Base-by-base conservation (phyloP, 345 rosid genomes). In the Camelina sativa region DNA sequence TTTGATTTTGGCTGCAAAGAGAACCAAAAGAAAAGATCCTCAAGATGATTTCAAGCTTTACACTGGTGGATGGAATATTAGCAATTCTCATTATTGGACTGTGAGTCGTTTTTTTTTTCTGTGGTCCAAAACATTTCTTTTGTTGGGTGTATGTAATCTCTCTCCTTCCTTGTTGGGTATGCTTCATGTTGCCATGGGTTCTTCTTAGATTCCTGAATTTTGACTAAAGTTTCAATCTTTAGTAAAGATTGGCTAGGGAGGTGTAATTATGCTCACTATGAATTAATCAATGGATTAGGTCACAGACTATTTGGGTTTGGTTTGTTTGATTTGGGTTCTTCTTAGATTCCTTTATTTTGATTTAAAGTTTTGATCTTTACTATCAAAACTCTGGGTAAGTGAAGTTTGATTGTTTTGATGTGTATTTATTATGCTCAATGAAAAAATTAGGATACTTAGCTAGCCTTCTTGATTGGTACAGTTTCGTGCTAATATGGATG, bases 11-110 rank as follows among this genome's bases (percentile, higher is more conserved):
- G 98, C 96, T 75, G 97, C 74, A n/a, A 23, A 76, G 35, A 89
- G 89, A 73, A 93, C 97, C 2, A 66, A 60, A 30, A 82, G 98
- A 68, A 84, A 62, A 80, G 94, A 95, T 68, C 97, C 97, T 70
- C 44, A 74, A 23, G 69, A 89, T 38, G 5, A 82, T 74, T 87
- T 86, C 41, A 80, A 88, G 10, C 68, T 58, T 53, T 90, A 95
- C 75, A 78, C 82, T 40, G 93, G 97, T 69, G 99, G 99, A 55
- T 95, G 90, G 90, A 92, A 95, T 76, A 92, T 95, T 77, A 92
- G 94, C 87, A 84, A 80, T 61, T 1, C 60, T 6, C 86, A 92
- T 77, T 95, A 95, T 73, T 90, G 89, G 96, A 86, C 93, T 82
- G 99, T 95, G 82, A 85, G 99, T 87, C 68, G 3, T 3, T 25